Base-by-base conservation (phyloP, 805 yeast genomes). In the Pichia scutulata region DNA sequence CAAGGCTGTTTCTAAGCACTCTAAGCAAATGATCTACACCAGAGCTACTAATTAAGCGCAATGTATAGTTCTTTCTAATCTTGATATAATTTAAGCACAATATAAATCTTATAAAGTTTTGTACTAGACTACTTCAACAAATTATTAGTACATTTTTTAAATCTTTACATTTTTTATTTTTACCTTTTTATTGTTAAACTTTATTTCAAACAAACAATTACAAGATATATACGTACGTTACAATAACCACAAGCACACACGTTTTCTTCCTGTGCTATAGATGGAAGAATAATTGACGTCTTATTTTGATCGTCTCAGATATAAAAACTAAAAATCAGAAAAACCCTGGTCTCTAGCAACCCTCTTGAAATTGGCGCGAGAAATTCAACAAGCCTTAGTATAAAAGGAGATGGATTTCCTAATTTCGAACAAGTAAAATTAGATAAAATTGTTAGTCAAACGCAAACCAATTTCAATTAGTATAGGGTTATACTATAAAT, bases 1-100 rank as follows among this genome's bases (percentile, higher is more conserved):
- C 76, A 86, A 84, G 80, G 89, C 95, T 66, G 86, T 93, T 71
- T 84, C 88, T 69, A 84, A 81, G 73, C 97, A 90, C 87, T 82
- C 97, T 70, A 88, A 87, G 80, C 99, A 93, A 82, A 82, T 83
- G 74, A 86, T 95, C 74, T 93, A 89, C 95, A 85, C 89, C 71
- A 76, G 81, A 71, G 95, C 95, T 68, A 75, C 80, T 65, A 84
- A 79, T 70, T 78, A 78, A 71, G 70, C 67, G 59, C 24, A 41
- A 16, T 41, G 43, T 41, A 41, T 41, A 41, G 43, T 41, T 41
- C 43, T 41, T 41, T 41, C 26, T 41, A 41, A 25, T 41, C 26
- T 41, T 18, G 25, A 41, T 41, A 41, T 24, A 41, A 24, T 41
- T 24, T 39, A 41, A 41, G 43, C 25, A 25, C 22, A 41, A 23